These are phyloP conservation scores for Podospora sp. DNA, from an alignment of 495 filamentous ascomycete species.

Conservation along the genomic window DNA sequence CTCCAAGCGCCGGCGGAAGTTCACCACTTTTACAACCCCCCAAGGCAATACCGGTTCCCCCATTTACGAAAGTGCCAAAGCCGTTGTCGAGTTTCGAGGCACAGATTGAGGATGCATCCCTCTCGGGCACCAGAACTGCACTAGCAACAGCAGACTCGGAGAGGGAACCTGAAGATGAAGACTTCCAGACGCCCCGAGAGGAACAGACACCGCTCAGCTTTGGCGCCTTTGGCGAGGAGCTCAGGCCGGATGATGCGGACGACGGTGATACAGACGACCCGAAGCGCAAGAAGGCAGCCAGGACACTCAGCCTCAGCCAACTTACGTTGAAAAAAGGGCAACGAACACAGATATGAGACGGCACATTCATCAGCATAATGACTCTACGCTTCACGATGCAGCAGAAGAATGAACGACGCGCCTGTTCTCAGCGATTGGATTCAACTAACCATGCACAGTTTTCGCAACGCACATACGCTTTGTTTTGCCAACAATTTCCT, in stretches of 20 bases:
- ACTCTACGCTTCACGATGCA: background rate
- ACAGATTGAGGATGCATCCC: constrained; percentile 35
- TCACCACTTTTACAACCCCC: constrained; percentile 31
- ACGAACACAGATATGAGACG: constrained; percentile 26
- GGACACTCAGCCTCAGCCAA: constrained; percentile 55
- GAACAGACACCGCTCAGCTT: constrained; percentile 37
- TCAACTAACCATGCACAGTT: background rate
- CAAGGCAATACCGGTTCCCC: constrained; percentile 18
- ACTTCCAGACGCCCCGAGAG: constrained; percentile 49
- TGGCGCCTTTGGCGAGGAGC: constrained; percentile 50
- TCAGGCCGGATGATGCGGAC: constrained; percentile 35
- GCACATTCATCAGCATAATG: background rate
- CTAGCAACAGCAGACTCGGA: constrained; percentile 26
- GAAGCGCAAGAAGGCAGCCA: constrained; percentile 45
- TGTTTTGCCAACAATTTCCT: background rate
- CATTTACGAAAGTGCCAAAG: constrained; percentile 18
- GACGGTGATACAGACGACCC: constrained; percentile 34
- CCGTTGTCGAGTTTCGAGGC: constrained; percentile 43
- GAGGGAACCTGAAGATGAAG: constrained; percentile 28
- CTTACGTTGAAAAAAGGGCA: constrained; percentile 46
- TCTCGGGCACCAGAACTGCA: constrained; percentile 27
- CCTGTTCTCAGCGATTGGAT: background rate
- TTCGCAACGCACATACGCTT: background rate
- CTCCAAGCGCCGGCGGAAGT: constrained; percentile 7
- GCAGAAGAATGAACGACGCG: background rate